Evolutionary conservation across 441 rosid genomes (phyloP).

Genomic region (Populus tomentosa): DNA sequence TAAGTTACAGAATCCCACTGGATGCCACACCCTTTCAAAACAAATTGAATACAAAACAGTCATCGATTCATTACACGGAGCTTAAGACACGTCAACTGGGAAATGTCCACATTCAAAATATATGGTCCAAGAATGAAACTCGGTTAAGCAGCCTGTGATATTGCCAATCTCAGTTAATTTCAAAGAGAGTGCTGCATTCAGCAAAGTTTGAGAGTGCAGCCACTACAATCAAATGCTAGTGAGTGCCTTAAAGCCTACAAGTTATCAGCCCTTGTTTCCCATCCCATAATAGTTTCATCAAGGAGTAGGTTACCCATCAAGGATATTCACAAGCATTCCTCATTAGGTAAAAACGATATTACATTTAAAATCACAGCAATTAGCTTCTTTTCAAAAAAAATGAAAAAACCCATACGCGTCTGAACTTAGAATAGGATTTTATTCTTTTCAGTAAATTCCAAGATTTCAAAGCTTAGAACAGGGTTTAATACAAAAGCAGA

Average conservation of each 20-base stretch:
- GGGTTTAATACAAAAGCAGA: background rate
- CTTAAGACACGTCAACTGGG: background rate
- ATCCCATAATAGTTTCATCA: background rate
- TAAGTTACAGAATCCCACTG: too few species aligned
- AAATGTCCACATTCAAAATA: background rate
- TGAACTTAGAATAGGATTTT: background rate
- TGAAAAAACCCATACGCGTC: background rate
- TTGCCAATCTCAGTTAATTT: background rate
- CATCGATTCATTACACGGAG: background rate
- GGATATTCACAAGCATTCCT: background rate
- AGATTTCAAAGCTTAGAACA: background rate
- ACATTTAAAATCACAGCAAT: background rate
- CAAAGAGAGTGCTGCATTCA: background rate
- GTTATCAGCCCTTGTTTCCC: background rate
- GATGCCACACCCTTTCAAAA: too few species aligned
- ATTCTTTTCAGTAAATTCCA: too few species aligned
- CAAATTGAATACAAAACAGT: background rate
- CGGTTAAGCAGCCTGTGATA: background rate
- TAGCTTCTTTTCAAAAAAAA: background rate
- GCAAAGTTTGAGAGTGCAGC: background rate
- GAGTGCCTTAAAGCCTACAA: background rate
- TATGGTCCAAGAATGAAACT: background rate
- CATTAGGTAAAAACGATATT: background rate
- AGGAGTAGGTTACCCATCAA: background rate
- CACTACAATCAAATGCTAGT: background rate